These are phyloP conservation scores for Kwoniella pini DNA, from an alignment of 768 basidiomycete genomes.

Conservation along the genomic window DNA sequence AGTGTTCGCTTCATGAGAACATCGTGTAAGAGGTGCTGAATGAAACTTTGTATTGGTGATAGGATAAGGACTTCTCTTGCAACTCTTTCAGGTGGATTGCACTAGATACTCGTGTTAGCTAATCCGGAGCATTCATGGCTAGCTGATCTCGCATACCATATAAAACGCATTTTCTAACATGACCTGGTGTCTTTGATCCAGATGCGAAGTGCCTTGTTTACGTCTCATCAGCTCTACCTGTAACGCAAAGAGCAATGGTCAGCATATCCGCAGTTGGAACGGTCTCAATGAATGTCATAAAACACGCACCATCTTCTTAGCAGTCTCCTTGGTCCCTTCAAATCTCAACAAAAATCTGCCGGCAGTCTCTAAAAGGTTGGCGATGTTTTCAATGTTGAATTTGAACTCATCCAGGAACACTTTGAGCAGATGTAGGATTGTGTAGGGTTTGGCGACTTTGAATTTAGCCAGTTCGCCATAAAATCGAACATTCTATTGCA, in stretches of 20 bases:
- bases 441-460: constrained; percentile 80
- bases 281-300: background rate
- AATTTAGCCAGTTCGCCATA: constrained; percentile 95
- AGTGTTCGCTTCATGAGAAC: constrained; percentile 89
- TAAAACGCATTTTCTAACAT: constrained; percentile 98
- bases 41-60: constrained; percentile 84
- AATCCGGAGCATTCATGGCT: no score
- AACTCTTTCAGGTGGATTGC: constrained; percentile 92
- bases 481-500: constrained; percentile 75
- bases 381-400: constrained; percentile 88
- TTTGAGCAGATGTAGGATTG: constrained; percentile 94
- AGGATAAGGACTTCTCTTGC: constrained; percentile 83
- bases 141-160: constrained; percentile 62
- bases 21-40: constrained; percentile 91
- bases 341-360: constrained; percentile 85
- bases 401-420: constrained; percentile 95
- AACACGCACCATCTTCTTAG: constrained; percentile 74
- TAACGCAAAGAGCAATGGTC: background rate
- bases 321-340: constrained; percentile 83
- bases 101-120: constrained; percentile 55
- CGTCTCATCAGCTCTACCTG: constrained; percentile 91
- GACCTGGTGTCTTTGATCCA: constrained; percentile 85
- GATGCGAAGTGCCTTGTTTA: constrained; percentile 88
- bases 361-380: constrained; percentile 87
- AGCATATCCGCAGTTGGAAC: background rate